Evolutionary conservation across 352 stramenopile genomes (phyloP), one percentile per base, ranked within the genome.

Genomic region (Pythium phragmitis): DNA sequence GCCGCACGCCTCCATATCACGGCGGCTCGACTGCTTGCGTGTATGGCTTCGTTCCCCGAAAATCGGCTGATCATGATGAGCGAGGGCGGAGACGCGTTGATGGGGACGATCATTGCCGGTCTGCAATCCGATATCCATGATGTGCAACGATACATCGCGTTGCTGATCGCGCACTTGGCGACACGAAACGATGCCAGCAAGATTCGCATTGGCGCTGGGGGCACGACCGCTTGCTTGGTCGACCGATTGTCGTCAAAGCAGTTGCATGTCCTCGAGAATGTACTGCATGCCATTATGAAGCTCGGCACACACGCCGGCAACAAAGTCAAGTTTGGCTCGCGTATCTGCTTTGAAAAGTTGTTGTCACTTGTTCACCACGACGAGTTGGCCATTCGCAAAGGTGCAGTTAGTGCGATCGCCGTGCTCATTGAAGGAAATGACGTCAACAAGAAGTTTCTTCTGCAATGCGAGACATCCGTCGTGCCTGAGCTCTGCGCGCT

Each of bases 291-390:
- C 1, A 69, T 91, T 33, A 73, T 79, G 30, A 91, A 91, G 57
- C 74, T 93, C 4, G 85, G 82, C 4, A 83, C 69, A 19, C 80
- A 91, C 45, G 75, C 79, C 6, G 85, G 85, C 16, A 93, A 93
- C 65, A 89, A 91, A 56, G 80, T 91, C 52, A 90, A 91, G 37
- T 74, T 91, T 19, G 82, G 85, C 5, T 80, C 75, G 4, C 89
- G 87, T 16, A 67, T 91, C 11, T 86, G 79, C 45, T 91, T 93
- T 43, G 82, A 91, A 30, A 88, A 89, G 47, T 56, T 93, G 9
- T 59, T 93, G 0, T 34, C 74, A 11, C 72, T 93, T 3, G 67
- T 88, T 30, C 76, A 90, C 50, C 79, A 93, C 54, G 77, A 87
- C 7, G 74, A 87, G 36, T 54, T 91, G 4, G 61, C 62, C n/a